Conservation (phyloP, 2,329 filamentous ascomycete species). For the Phoma sp. region DNA sequence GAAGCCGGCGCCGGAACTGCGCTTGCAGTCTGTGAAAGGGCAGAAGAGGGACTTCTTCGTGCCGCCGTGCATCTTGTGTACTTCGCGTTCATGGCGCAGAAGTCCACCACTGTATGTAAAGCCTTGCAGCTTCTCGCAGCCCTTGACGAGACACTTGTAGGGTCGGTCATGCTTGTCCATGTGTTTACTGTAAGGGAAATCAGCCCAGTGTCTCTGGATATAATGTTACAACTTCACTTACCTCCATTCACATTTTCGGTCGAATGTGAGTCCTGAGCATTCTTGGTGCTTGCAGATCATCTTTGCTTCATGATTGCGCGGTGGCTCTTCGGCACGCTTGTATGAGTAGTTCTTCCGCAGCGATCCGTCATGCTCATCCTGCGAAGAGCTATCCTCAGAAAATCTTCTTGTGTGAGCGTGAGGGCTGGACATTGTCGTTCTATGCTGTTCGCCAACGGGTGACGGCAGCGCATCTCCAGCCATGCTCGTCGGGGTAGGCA, state of each 20-base stretch:
- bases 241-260: slow-evolving; percentile 93
- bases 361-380: slow-evolving; percentile 38
- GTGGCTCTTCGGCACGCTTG: slow-evolving; percentile 59
- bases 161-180: slow-evolving; percentile 98
- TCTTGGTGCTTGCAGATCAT: slow-evolving; percentile 74
- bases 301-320: slow-evolving; percentile 73
- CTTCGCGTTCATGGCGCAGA: slow-evolving; percentile 88
- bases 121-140: slow-evolving; percentile 88
- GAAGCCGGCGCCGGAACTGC: slow-evolving; percentile 86
- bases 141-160: slow-evolving; percentile 82
- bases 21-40: slow-evolving; percentile 85
- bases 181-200: slow-evolving; percentile 72
- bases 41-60: slow-evolving; percentile 89
- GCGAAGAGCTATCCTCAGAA: slow-evolving; percentile 41
- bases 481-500: slow-evolving; percentile 48
- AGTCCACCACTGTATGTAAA: slow-evolving; percentile 96
- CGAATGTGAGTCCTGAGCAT: slow-evolving; percentile 75
- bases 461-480: slow-evolving; percentile 36
- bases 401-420: slow-evolving; percentile 26
- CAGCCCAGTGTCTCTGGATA: neutral
- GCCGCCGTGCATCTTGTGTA: slow-evolving; percentile 88
- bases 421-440: slow-evolving; percentile 33
- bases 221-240: slow-evolving; percentile 58
- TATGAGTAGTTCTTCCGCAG: slow-evolving; percentile 48
- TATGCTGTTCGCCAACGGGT: slow-evolving; percentile 32